Evolutionary conservation across 305 asterid genomes (phyloP), one percentile per base, ranked within the genome.

Genomic region (Solanum aculeatissimum): DNA sequence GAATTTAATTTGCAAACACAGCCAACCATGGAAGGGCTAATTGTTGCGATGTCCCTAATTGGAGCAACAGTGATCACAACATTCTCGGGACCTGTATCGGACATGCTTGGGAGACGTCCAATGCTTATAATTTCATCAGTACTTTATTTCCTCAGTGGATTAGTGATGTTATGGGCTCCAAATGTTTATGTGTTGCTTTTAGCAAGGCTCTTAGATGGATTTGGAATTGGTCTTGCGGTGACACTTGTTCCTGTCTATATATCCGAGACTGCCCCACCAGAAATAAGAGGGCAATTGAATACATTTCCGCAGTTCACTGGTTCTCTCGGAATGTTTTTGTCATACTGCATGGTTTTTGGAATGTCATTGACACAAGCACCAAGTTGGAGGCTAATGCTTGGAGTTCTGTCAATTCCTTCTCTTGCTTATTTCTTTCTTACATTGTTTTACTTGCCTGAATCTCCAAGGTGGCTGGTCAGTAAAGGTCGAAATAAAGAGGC

Each of bases 391-490:
- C 84, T 92, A 89, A 97, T 97, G 99, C 97, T 97, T 18, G 99
- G 99, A 18, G 92, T 97, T 85, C 95, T 95, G 7, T 92, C 96
- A 1, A 85, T 93, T 72, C 98, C 99, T 75, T 93, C 99, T 13
- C 78, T 93, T 19, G 14, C 88, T 66, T 97, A 94, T 72, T 94
- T 95, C 69, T 85, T 85, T 8, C 81, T 97, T 85, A 85, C 98
- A 0, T 70, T 91, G 45, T 91, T 92, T 81, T 93, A 82, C 97
- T 89, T 97, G 84, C 98, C 99, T 13, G 99, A 97, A 86, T 97
- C 99, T 77, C 99, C 99, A 7, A 93, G 99, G 85, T 97, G 99
- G 99, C 93, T 97, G 1, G 99, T 97, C 9, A 91, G 98, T 60
- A 95, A 95, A 88, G 98, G 99, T 8, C 86, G 84, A 88, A 92